Base-by-base conservation (phyloP, 768 basidiomycete genomes). In the Serendipita sp. region DNA sequence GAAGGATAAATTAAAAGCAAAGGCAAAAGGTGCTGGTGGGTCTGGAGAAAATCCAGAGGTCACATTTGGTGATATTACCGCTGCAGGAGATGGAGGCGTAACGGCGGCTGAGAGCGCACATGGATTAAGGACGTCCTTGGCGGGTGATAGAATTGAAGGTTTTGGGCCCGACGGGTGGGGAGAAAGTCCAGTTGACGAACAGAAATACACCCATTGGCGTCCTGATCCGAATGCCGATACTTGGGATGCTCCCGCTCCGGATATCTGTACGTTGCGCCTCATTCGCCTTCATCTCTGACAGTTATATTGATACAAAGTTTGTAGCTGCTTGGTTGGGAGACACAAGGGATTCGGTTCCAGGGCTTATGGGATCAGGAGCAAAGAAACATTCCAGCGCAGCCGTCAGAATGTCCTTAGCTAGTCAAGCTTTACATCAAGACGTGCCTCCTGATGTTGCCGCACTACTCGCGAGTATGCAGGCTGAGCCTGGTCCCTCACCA, bases 401-500 rank as follows among this genome's bases (percentile, higher is more conserved):
- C 10, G 55, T 60, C 16, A 27, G 55, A 60, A 60, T 60, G 55
- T 60, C 55, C 16, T n/a, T 60, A 8, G 55, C 55, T 10, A 60
- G 33, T 36, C 18, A 36, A 8, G 55, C 55, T 3, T n/a, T 29
- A n/a, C 29, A 37, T 8, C 29, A 34, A 33, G 55, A 60, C 0
- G 29, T 37, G 10, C 36, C 55, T 31, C 55, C 55, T 29, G 55
- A 60, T 60, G 55, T 60, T n/a, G 55, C 55, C 34, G 55, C 55
- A 8, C 34, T 60, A n/a, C 55, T 60, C 34, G 55, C 55, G 18
- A 60, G 55, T 60, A 60, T 60, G 55, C 55, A 60, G 55, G 55
- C 55, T 11, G 48, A 31, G 0, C 55, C 27, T 29, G 31, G 10
- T 8, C 5, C 5, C 10, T 60, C 55, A 4, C 55, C 55, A n/a